Evolutionary conservation across 202 grass and related monocot genomes (phyloP), one percentile per base, ranked within the genome.

Genomic region (Panicum hallii): DNA sequence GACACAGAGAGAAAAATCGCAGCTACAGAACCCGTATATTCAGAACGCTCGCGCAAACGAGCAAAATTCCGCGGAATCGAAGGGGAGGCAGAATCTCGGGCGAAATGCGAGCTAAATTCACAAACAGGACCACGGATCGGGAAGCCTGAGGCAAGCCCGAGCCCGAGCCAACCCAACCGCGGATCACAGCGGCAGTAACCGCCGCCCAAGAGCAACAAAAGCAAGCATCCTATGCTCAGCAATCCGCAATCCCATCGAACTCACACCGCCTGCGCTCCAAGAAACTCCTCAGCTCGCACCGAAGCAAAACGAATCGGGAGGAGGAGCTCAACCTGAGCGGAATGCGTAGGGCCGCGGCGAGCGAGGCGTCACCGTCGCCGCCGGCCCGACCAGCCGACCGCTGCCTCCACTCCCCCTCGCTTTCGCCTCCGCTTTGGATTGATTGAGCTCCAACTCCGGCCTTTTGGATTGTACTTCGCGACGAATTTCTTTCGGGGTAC

Each of bases 381-480:
- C 62, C 84, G 75, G 64, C 79, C 62, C 84, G 75, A 70, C 79
- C 9, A 9, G 20, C 17, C 50, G n/a, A 28, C 41, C 67, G 23
- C 47, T 8, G 14, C 14, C 60, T 32, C 26, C 47, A 9, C 28
- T 20, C 47, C 28, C 28, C 44, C 65, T 11, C 26, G 17, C 40
- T 22, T n/a, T 58, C 52, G 23, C 63, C 62, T 32, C 38, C 2
- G 12, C 42, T 57, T 46, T 16, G 32, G 67, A 8, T 50, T 60
- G 68, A 74, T 87, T 87, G 58, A 50, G 73, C 80, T 83, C 69
- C 32, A 68, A 62, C 84, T 75, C 64, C 70, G 17, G 71, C 28
- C 26, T 82, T 54, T 72, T 41, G 48, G 36, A 26, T n/a, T 75
- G 57, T 83, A 74, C 57, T 75, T 66, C 3, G 20, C 26, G 6